These are phyloP conservation scores for Peronospora farinosa DNA, from an alignment of 352 stramenopile genomes.

Conservation along the genomic window DNA sequence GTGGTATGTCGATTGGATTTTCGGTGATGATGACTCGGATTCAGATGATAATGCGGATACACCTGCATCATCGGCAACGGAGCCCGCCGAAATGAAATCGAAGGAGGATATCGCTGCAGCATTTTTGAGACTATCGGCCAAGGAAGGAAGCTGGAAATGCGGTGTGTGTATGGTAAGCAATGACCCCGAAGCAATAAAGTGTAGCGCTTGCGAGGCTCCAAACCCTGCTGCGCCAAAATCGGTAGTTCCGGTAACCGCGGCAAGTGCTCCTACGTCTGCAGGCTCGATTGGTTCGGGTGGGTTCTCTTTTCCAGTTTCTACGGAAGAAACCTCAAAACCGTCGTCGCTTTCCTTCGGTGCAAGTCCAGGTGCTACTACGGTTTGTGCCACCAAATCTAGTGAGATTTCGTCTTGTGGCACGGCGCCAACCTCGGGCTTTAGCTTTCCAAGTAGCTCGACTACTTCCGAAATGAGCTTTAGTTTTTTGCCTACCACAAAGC, in stretches of 20 bases:
- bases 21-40: constrained; percentile 45
- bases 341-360: constrained; percentile 43
- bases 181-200: constrained; percentile 32
- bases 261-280: constrained; percentile 15
- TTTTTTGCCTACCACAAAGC: constrained; percentile 9
- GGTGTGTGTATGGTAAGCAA: constrained; percentile 45
- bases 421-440: background rate
- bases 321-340: constrained; percentile 8
- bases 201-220: constrained; percentile 38
- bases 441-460: constrained; percentile 7
- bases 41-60: constrained; percentile 29
- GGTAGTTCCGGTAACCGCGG: constrained; percentile 12
- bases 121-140: constrained; percentile 42
- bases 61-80: constrained; percentile 4
- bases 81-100: constrained; percentile 39
- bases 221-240: constrained; percentile 43
- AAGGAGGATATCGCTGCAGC: constrained; percentile 42
- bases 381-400: constrained; percentile 5
- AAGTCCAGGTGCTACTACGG: background rate
- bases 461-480: constrained; percentile 4
- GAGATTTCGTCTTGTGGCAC: constrained; percentile 27
- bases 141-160: constrained; percentile 61
- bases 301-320: constrained; percentile 34
- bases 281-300: constrained; percentile 33
- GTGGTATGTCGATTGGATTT: constrained; percentile 66